Evolutionary conservation across 805 yeast genomes (phyloP), one percentile per base, ranked within the genome.

Genomic region (Priceomyces fermenticarens): DNA sequence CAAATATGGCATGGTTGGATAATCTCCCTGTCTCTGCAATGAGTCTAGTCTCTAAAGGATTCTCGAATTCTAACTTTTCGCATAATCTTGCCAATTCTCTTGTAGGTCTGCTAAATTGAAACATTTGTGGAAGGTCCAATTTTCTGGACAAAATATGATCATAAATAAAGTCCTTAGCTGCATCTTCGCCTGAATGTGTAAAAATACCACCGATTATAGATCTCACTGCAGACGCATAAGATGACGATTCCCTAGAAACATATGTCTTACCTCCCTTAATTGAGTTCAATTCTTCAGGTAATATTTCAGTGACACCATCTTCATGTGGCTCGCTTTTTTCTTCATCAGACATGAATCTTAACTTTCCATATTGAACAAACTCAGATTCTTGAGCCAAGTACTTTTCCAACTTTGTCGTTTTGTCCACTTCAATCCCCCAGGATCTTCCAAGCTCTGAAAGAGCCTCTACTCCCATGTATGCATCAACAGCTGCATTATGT

Each of bases 21-120:
- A 74, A 70, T 64, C 99, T 79, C 62, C 99, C 99, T 23, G 96
- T 85, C 65, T 93, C 99, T 27, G 96, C 90, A 41, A 93, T 69
- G 44, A 93, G 74, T 58, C 95, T 81, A 16, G 68, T 56, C 35
- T 89, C 82, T 4, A 85, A 76, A 23, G 97, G 97, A 14, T 78
- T 75, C 38, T 76, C 77, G 49, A 91, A 72, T 10, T 79, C 77
- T 57, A 90, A 85, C 48, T 90, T 80, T 41, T 79, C 82, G 55
- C 96, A 82, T 37, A 93, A 67, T 44, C 80, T 77, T 1, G 88
- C 76, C 44, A 93, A 72, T 58, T 90, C 93, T 60, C 93, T 77
- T 10, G 91, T 85, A 31, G 98, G 97, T 57, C 84, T 84, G 52
- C 78, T 80, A 61, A 93, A 88, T 53, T 78, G 79, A 63, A 93